Conservation (phyloP, 2,329 filamentous ascomycete genomes). For the Botrytis aclada region DNA sequence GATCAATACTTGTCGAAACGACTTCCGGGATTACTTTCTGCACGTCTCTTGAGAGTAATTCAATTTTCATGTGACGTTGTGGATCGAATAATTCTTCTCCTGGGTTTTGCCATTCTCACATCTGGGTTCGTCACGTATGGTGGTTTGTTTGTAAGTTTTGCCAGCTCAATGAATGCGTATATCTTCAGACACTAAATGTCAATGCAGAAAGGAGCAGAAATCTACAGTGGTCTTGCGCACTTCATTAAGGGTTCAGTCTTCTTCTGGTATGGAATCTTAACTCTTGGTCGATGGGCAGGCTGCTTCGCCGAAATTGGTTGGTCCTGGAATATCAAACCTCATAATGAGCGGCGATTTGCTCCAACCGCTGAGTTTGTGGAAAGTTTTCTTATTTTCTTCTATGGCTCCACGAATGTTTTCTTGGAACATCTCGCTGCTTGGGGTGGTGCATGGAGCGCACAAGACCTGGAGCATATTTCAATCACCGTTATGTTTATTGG, state of each 20-base stretch:
- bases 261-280: conserved; percentile 87
- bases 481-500: conserved; percentile 94
- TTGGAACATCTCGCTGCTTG: conserved; percentile 79
- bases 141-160: conserved; percentile 73
- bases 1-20: conserved; percentile 52
- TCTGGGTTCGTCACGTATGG: conserved; percentile 75
- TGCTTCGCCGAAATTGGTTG: conserved; percentile 88
- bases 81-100: conserved; percentile 72
- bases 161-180: neutral
- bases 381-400: conserved; percentile 84
- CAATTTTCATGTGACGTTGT: conserved; percentile 62
- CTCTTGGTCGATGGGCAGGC: conserved; percentile 84
- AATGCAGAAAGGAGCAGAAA: conserved; percentile 57
- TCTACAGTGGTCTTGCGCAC: conserved; percentile 84
- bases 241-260: conserved; percentile 95
- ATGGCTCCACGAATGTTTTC: conserved; percentile 87
- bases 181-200: conserved; percentile 18
- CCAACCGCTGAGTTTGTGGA: conserved; percentile 87
- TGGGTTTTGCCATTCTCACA: conserved; percentile 71
- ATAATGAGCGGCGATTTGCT: conserved; percentile 45
- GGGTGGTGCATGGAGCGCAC: conserved; percentile 68
- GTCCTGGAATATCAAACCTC: conserved; percentile 87
- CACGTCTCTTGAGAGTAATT: conserved; percentile 55
- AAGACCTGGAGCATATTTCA: conserved; percentile 86
- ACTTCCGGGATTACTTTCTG: conserved; percentile 54